phyloP scores from a whole-genome alignment of 2,329 filamentous ascomycete species.

The Arthrobotrys musiformis region DNA sequence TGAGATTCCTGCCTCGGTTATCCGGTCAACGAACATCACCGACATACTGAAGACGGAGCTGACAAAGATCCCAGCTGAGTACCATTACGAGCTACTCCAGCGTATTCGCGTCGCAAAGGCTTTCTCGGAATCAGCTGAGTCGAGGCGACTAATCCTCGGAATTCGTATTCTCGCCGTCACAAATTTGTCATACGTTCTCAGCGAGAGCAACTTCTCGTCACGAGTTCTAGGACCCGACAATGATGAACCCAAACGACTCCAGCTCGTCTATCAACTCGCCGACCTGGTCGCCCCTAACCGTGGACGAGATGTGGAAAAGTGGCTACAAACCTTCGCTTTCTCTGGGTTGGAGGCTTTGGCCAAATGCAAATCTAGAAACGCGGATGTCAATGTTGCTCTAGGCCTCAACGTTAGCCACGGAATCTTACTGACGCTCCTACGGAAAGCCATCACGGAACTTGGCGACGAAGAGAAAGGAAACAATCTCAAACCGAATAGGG shows the following conservation, averaged over 20 bases:
- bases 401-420: constrained; percentile 97
- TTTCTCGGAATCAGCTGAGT: constrained; percentile 72
- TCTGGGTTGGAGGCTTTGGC: constrained; percentile 85
- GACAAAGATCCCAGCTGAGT: constrained; percentile 74
- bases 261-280: constrained; percentile 90
- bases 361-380: constrained; percentile 77
- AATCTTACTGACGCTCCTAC: constrained; percentile 88
- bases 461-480: constrained; percentile 70
- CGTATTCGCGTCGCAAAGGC: constrained; percentile 85
- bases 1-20: constrained; percentile 72
- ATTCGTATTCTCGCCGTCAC: constrained; percentile 86
- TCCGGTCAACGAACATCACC: constrained; percentile 68
- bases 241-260: constrained; percentile 87
- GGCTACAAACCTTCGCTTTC: constrained; percentile 84
- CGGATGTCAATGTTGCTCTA: constrained; percentile 88
- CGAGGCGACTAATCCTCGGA: constrained; percentile 79
- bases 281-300: constrained; percentile 76
- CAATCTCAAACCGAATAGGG: constrained; percentile 70
- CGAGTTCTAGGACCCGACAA: constrained; percentile 87
- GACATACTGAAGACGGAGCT: constrained; percentile 70
- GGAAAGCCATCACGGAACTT: constrained; percentile 88
- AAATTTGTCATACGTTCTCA: constrained; percentile 89
- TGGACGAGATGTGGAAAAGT: constrained; percentile 71
- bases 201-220: constrained; percentile 82
- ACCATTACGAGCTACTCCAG: constrained; percentile 85